Evolutionary conservation across 2,329 filamentous ascomycete species (phyloP).

Genomic region (Lasiodiplodia sp.): DNA sequence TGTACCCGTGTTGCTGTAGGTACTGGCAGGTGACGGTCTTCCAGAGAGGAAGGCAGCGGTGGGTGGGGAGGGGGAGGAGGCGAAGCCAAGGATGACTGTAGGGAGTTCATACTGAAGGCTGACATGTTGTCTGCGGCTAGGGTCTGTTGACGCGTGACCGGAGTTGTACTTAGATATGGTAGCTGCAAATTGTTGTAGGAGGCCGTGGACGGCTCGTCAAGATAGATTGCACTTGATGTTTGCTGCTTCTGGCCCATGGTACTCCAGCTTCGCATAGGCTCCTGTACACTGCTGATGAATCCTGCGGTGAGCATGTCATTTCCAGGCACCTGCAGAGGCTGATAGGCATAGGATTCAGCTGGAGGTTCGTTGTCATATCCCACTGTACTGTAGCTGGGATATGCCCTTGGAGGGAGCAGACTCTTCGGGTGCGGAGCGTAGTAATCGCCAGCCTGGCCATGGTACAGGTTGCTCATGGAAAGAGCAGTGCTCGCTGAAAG

Average conservation of each 20-base stretch:
- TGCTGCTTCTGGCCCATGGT: constrained; percentile 21
- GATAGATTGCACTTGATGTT: constrained; percentile 8
- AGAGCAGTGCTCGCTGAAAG: constrained; percentile 14
- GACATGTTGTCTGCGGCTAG: constrained; percentile 26
- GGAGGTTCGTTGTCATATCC: constrained; percentile 21
- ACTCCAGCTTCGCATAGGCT: constrained; percentile 12
- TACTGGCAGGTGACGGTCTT: constrained; percentile 26
- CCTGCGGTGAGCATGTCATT: constrained; percentile 3
- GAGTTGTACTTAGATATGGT: constrained; percentile 22
- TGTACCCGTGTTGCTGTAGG: constrained; percentile 26
- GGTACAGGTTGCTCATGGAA: constrained; percentile 14
- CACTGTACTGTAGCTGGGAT: constrained; percentile 8
- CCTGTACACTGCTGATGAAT: neutral
- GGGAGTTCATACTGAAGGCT: constrained; percentile 29
- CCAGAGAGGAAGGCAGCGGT: constrained; percentile 5
- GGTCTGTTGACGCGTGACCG: constrained; percentile 14
- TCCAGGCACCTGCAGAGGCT: constrained; percentile 8
- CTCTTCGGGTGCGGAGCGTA: constrained; percentile 7
- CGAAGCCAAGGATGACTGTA: constrained; percentile 20
- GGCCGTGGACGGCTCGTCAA: constrained; percentile 13
- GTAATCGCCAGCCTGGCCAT: constrained; percentile 3
- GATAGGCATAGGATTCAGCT: constrained; percentile 26
- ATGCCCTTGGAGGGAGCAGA: constrained; percentile 4
- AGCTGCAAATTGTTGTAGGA: constrained; percentile 21
- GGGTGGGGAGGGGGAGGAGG: constrained; percentile 11